A percentile compares a stretch with the other conserved stretches of the same genome.
Evolutionary conservation across 768 basidiomycete genomes (phyloP).

Genomic region (Mycena epipterygia): DNA sequence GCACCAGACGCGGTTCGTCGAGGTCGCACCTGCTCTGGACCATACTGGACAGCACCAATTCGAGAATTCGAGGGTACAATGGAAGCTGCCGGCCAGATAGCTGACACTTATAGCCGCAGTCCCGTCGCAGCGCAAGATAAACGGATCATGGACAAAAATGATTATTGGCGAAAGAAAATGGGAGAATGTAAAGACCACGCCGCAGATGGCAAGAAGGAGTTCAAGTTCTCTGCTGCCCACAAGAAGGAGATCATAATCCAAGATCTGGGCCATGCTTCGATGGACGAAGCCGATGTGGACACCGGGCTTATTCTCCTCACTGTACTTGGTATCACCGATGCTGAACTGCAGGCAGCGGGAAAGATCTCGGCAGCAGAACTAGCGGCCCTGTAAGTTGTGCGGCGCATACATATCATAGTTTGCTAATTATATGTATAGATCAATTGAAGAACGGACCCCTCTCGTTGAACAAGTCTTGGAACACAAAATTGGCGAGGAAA

Average conservation of each 20-base stretch:
- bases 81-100: constrained; percentile 22
- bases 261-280: constrained; percentile 24
- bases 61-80: constrained; percentile 37
- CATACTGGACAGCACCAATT: constrained; percentile 46
- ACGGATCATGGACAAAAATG: too few relatives aligned
- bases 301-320: not conserved
- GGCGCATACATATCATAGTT: not conserved
- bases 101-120: constrained; percentile 37
- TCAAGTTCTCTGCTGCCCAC: constrained; percentile 30
- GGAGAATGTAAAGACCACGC: constrained; percentile 45
- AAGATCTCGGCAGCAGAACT: not conserved
- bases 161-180: constrained; percentile 37
- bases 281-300: constrained; percentile 21
- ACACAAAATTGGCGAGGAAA: not conserved
- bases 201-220: too few relatives aligned
- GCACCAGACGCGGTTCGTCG: constrained; percentile 33
- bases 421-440: not conserved
- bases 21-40: constrained; percentile 35
- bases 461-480: not conserved
- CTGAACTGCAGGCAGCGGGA: too few relatives aligned
- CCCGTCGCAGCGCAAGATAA: constrained; percentile 30
- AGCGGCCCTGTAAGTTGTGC: not conserved
- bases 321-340: not conserved
- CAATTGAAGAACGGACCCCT: not conserved
- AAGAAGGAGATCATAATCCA: constrained; percentile 22